Conservation (phyloP, 768 basidiomycete species). For the Hypholoma sublateritium region DNA sequence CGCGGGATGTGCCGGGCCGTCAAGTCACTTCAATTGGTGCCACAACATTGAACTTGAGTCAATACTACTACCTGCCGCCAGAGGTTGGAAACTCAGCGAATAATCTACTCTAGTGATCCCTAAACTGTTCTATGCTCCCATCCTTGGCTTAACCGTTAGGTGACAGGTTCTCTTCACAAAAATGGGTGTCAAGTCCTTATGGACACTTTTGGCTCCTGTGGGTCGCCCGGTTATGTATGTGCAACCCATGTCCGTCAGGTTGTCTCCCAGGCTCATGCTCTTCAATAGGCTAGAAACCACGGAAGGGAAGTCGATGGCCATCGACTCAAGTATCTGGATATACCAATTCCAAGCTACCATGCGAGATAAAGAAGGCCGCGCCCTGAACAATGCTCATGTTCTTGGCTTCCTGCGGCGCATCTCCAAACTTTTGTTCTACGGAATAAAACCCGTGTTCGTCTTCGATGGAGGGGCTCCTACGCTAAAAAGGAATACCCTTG, state of each 20-base stretch:
- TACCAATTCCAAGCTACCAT: constrained; percentile 99
- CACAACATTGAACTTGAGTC: background rate
- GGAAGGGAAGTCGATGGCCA: constrained; percentile 94
- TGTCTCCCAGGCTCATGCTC: background rate
- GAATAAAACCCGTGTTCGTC: constrained; percentile 97
- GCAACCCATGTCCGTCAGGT: background rate
- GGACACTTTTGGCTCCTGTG: constrained; percentile 90
- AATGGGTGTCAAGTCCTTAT: constrained; percentile 98
- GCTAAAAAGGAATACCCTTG: constrained; percentile 87
- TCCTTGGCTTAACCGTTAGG: background rate
- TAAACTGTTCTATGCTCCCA: background rate
- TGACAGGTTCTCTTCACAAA: background rate
- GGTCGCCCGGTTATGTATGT: constrained; percentile 90
- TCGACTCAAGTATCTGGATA: constrained; percentile 99
- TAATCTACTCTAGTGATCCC: too few relatives aligned
- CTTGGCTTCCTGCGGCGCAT: constrained; percentile 89
- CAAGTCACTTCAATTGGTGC: background rate
- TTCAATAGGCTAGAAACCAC: constrained; percentile 80
- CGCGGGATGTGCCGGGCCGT: background rate
- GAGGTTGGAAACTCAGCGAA: too few relatives aligned
- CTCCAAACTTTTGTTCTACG: constrained; percentile 92
- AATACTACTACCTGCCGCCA: too few relatives aligned
- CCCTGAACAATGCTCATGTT: constrained; percentile 89
- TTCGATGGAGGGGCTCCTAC: constrained; percentile 97
- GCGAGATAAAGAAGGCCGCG: constrained; percentile 95